These are phyloP conservation scores for Dioscorea zingiberensis DNA, from an alignment of 106 monocot genomes.

Conservation along the genomic window DNA sequence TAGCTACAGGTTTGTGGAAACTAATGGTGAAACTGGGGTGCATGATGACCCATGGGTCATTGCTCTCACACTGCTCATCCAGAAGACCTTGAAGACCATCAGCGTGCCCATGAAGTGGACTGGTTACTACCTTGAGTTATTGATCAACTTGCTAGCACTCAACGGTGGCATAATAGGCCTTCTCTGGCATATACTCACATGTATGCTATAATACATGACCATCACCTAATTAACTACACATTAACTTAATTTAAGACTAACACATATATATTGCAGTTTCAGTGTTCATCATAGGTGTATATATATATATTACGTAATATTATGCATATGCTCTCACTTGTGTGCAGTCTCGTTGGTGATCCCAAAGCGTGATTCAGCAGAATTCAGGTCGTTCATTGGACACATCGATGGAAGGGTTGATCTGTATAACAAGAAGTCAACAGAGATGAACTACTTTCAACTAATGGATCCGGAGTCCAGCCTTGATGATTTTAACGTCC, in stretches of 20 bases:
- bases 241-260: neutral
- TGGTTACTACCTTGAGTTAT: slow-evolving; percentile 7
- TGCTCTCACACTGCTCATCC: slow-evolving; percentile 1
- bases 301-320: neutral
- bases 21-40: neutral
- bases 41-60: neutral
- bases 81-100: slow-evolving; percentile 2
- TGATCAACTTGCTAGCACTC: slow-evolving; percentile 14
- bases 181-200: slow-evolving; percentile 7
- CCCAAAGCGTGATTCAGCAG: neutral
- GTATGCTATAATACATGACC: no score
- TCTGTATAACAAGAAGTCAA: neutral
- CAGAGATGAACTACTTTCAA: neutral
- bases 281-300: neutral
- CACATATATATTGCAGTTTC: neutral
- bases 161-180: slow-evolving; percentile 17
- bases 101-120: slow-evolving; percentile 4
- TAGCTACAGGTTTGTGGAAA: slow-evolving; percentile 10
- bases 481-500: neutral
- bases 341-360: slow-evolving; percentile 7
- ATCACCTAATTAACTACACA: no score
- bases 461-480: neutral
- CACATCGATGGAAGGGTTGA: slow-evolving; percentile 1
- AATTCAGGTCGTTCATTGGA: neutral
- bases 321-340: neutral